phyloP scores from a whole-genome alignment of 202 grass and related monocot species.

The Schoenoplectus triqueter region DNA sequence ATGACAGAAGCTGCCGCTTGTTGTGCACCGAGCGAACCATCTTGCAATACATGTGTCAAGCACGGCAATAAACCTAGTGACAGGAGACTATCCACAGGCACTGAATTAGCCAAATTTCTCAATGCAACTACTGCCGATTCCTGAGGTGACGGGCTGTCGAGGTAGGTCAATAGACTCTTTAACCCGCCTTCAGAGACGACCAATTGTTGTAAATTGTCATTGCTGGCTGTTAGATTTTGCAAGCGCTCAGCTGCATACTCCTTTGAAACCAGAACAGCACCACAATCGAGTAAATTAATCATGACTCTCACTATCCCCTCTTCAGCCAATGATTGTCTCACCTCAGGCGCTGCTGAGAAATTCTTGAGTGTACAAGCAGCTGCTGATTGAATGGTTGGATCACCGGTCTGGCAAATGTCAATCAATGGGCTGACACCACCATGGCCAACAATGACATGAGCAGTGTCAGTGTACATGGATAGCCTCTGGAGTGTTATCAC shows the following conservation, averaged over 20 bases:
- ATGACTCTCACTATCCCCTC: slow-evolving; percentile 80
- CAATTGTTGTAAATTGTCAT: slow-evolving; percentile 55
- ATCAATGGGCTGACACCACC: slow-evolving; percentile 69
- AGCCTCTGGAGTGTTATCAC: slow-evolving; percentile 74
- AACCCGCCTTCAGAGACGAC: slow-evolving; percentile 65
- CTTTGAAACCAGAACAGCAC: slow-evolving; percentile 60
- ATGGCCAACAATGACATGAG: slow-evolving; percentile 60
- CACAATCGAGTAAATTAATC: slow-evolving; percentile 66
- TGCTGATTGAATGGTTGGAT: slow-evolving; percentile 56
- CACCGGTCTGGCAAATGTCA: slow-evolving; percentile 39
- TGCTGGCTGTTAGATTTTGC: slow-evolving; percentile 65
- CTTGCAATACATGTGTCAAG: slow-evolving; percentile 64
- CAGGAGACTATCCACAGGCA: slow-evolving; percentile 55
- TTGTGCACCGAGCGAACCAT: slow-evolving; percentile 69
- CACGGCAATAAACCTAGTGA: slow-evolving; percentile 64
- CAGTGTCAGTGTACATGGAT: slow-evolving; percentile 69
- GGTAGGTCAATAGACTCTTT: slow-evolving; percentile 65
- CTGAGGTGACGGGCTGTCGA: slow-evolving; percentile 70
- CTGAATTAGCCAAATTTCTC: slow-evolving; percentile 58
- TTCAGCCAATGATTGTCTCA: slow-evolving; percentile 67
- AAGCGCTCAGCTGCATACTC: slow-evolving; percentile 90
- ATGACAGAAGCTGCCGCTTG: slow-evolving; percentile 59
- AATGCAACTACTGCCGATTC: slow-evolving; percentile 64
- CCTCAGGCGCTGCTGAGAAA: slow-evolving; percentile 65
- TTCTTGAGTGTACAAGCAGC: slow-evolving; percentile 74